Conservation (phyloP, 495 filamentous ascomycete species). For the Penicillium verhagenii region DNA sequence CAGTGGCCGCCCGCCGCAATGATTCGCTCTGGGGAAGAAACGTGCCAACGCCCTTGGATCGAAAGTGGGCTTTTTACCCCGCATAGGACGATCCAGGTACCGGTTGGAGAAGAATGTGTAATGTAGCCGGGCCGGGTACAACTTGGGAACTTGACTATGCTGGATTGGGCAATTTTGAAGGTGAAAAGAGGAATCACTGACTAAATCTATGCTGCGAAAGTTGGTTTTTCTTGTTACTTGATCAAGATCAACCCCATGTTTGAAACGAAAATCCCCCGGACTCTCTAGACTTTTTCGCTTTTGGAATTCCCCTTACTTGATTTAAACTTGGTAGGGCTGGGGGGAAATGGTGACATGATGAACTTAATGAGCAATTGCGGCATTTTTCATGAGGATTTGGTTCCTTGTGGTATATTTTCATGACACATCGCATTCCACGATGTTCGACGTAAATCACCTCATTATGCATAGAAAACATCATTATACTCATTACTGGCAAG, state of each 20-base stretch:
- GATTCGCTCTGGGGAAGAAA: constrained; percentile 9
- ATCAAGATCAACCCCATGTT: no score
- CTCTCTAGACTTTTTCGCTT: no score
- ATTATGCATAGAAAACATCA: not conserved
- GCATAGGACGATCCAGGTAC: constrained; percentile 30
- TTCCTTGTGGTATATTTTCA: no score
- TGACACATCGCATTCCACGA: constrained; percentile 32
- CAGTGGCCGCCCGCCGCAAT: not conserved
- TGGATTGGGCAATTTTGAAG: not conserved
- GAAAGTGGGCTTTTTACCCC: constrained; percentile 18
- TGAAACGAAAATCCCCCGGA: constrained; percentile 33
- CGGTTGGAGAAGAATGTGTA: constrained; percentile 17
- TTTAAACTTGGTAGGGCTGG: constrained; percentile 15
- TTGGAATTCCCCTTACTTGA: no score
- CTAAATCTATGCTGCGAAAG: no score
- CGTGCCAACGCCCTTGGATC: constrained; percentile 3
- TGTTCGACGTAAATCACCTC: constrained; percentile 19
- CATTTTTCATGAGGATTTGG: no score
- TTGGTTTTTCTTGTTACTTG: no score
- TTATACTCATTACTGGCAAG: not conserved
- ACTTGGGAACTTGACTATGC: no score
- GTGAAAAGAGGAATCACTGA: not conserved
- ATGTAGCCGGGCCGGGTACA: constrained; percentile 19
- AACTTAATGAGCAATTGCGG: constrained; percentile 13
- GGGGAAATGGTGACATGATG: not conserved